phyloP scores from a whole-genome alignment of 805 yeast species.

The Yamadazyma nakazawae region DNA sequence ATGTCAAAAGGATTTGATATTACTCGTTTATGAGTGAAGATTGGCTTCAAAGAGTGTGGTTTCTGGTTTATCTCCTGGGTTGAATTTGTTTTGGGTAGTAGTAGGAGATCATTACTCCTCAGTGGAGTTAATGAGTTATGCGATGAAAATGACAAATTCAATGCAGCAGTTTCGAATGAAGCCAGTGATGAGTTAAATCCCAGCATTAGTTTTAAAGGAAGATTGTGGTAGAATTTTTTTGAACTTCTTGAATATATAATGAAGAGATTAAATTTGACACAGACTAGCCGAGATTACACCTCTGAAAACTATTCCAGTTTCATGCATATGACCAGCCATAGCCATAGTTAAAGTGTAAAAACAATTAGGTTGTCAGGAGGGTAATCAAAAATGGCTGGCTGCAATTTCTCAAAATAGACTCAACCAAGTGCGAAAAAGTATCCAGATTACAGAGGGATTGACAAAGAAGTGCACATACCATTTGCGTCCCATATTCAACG shows the following conservation, averaged over 20 bases:
- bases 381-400: constrained; percentile 10
- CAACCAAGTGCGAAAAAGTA: not conserved
- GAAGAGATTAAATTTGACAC: not conserved
- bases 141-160: constrained; percentile 11
- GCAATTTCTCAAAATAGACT: constrained; percentile 7
- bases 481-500: not conserved
- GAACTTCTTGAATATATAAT: not conserved
- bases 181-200: constrained; percentile 6
- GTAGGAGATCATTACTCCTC: constrained; percentile 10
- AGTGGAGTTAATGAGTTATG: constrained; percentile 11
- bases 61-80: not conserved
- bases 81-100: not conserved
- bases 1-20: constrained; percentile 29
- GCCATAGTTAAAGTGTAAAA: not conserved
- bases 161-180: constrained; percentile 12
- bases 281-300: not conserved
- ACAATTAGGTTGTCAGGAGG: not conserved
- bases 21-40: constrained; percentile 13
- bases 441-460: not conserved
- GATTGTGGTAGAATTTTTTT: not conserved
- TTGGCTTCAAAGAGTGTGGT: not conserved
- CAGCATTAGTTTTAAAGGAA: constrained; percentile 1
- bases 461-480: not conserved
- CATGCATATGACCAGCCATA: not conserved
- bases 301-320: not conserved